Evolutionary conservation across 1,139 yeast species (phyloP).

Genomic region (Pichia sp.): DNA sequence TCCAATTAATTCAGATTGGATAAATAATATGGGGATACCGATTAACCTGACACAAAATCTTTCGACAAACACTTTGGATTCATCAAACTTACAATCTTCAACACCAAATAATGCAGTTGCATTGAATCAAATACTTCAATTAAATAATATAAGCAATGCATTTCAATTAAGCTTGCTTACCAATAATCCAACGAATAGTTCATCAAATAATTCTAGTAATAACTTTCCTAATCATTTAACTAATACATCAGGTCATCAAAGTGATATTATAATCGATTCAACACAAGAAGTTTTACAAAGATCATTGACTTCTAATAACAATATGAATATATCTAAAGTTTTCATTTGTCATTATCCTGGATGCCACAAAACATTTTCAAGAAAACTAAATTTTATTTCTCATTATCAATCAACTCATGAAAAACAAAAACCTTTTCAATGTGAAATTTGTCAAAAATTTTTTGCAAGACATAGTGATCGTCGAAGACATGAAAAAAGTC

Average conservation of each 20-base stretch:
- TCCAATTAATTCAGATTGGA: neutral
- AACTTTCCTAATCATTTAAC: no score
- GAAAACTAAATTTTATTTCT: constrained; percentile 29
- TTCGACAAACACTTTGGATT: no score
- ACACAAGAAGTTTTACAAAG: neutral
- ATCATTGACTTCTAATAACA: neutral
- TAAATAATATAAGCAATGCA: neutral
- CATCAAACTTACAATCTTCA: neutral
- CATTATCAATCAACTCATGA: constrained; percentile 30
- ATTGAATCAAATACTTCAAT: constrained; percentile 1
- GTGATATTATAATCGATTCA: neutral
- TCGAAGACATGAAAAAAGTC: constrained; percentile 30
- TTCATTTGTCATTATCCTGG: constrained; percentile 54
- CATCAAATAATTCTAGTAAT: neutral
- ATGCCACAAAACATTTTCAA: constrained; percentile 28
- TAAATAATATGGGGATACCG: constrained; percentile 3
- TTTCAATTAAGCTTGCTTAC: neutral
- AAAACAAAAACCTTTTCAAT: constrained; percentile 28
- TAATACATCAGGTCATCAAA: neutral
- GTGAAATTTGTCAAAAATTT: constrained; percentile 25
- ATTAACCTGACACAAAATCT: neutral
- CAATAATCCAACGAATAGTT: neutral
- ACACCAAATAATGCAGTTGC: neutral
- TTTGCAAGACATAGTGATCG: constrained; percentile 31
- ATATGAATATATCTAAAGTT: constrained; percentile 33